These are phyloP conservation scores for Cardamine resedifolia DNA, from an alignment of 345 rosid genomes.

Conservation along the genomic window DNA sequence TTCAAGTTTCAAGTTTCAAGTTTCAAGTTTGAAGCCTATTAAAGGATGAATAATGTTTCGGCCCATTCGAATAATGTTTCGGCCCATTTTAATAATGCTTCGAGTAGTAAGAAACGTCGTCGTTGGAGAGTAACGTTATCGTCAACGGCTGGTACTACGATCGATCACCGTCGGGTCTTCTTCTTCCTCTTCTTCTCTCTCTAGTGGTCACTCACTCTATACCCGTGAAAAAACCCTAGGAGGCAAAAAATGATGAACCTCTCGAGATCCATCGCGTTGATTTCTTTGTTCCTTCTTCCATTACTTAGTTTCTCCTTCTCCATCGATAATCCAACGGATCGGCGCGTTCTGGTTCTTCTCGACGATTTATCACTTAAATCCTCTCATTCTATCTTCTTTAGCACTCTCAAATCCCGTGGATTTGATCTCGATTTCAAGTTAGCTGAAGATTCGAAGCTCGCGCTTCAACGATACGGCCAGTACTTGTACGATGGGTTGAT, in stretches of 20 bases:
- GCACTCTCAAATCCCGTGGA: conserved; percentile 57
- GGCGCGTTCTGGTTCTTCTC: conserved; percentile 55
- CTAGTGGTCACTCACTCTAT: conserved; percentile 20
- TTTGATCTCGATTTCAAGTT: conserved; percentile 62
- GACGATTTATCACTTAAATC: conserved; percentile 66
- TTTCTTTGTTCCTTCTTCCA: conserved; percentile 42
- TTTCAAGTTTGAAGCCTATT: neutral
- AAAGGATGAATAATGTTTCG: neutral
- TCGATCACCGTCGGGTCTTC: conserved; percentile 18
- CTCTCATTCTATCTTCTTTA: conserved; percentile 66
- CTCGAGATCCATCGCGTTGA: conserved; percentile 31
- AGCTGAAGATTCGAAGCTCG: conserved; percentile 59
- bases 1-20: neutral
- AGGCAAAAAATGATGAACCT: conserved; percentile 30
- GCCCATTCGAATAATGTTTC: neutral
- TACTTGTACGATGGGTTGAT: conserved; percentile 60
- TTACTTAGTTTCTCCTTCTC: conserved; percentile 53
- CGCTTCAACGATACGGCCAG: conserved; percentile 67
- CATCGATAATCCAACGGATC: conserved; percentile 52
- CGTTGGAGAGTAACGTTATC: neutral
- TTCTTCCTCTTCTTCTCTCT: conserved; percentile 16
- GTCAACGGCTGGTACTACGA: conserved; percentile 29
- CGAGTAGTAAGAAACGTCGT: neutral
- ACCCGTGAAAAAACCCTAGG: conserved; percentile 24
- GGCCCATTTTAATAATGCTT: conserved; percentile 2